Percentiles rank a stretch among this genome's conserved stretches.
Conservation (phyloP, 306 rosid species). For the Ammopiptanthus mongolicus region DNA sequence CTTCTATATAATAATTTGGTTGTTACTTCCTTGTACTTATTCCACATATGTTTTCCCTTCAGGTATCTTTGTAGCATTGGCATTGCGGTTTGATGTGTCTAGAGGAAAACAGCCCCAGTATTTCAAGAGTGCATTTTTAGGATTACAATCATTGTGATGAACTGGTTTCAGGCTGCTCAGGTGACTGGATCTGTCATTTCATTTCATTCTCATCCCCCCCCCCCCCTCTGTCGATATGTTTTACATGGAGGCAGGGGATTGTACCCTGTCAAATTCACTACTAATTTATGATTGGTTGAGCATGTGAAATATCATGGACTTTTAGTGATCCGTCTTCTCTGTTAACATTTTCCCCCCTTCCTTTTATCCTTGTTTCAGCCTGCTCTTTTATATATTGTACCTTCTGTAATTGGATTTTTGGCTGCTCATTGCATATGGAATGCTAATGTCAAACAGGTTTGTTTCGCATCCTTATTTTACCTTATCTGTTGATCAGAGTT, state of each 20-base stretch:
- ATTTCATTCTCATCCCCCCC: not conserved
- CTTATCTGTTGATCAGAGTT: conserved; percentile 6
- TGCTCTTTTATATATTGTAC: conserved; percentile 79
- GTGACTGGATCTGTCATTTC: conserved; percentile 24
- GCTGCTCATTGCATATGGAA: conserved; percentile 76
- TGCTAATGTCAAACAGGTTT: conserved; percentile 75
- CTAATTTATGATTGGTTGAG: not conserved
- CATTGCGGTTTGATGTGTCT: conserved; percentile 91
- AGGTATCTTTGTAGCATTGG: conserved; percentile 97
- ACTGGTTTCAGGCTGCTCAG: conserved; percentile 99
- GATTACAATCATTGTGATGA: conserved; percentile 93
- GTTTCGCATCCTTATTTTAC: conserved; percentile 19
- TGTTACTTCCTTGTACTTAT: not conserved
- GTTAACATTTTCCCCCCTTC: not conserved
- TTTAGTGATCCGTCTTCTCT: not conserved
- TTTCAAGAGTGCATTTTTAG: conserved; percentile 87
- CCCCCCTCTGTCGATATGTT: not conserved
- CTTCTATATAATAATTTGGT: not conserved
- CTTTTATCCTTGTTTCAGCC: conserved; percentile 51
- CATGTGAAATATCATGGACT: not conserved
- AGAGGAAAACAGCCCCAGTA: conserved; percentile 79
- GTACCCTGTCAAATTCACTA: not conserved
- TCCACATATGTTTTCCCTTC: not conserved
- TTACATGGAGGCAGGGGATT: not conserved
- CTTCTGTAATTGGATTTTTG: conserved; percentile 75